Percentiles rank a stretch among this genome's conserved stretches.
Conservation (phyloP, 371 early-diverging fungal genomes). For the Actinomortierella ambigua region DNA sequence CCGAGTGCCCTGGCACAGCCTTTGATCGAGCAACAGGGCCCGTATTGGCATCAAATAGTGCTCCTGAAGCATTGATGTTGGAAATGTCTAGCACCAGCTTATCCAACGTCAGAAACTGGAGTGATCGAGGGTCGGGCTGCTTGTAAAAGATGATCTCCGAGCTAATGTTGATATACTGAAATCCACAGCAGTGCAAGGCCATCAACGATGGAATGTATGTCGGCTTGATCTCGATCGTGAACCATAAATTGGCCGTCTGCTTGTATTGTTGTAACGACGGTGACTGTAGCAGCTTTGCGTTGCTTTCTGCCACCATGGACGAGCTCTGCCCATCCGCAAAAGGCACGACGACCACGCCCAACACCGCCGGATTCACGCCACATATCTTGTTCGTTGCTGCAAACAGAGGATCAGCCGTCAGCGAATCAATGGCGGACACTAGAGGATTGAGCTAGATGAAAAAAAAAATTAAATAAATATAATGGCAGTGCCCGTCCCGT, state of each 20-base stretch:
- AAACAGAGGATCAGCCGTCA: slow-evolving; percentile 34
- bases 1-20: slow-evolving; percentile 22
- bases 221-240: slow-evolving; percentile 49
- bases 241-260: slow-evolving; percentile 49
- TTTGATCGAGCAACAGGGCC: slow-evolving; percentile 36
- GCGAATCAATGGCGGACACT: slow-evolving; percentile 26
- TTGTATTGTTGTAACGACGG: slow-evolving; percentile 41
- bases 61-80: slow-evolving; percentile 40
- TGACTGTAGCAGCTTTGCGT: slow-evolving; percentile 25
- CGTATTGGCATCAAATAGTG: slow-evolving; percentile 37
- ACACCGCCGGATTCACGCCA: slow-evolving; percentile 37
- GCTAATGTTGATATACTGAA: slow-evolving; percentile 46
- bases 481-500: no score
- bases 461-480: no score
- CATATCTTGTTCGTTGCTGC: slow-evolving; percentile 26
- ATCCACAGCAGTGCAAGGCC: slow-evolving; percentile 49
- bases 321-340: slow-evolving; percentile 32
- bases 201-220: slow-evolving; percentile 48
- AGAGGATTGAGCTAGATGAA: slow-evolving; percentile 27
- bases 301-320: slow-evolving; percentile 29
- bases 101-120: slow-evolving; percentile 74
- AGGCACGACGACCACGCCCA: slow-evolving; percentile 40
- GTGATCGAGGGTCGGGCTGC: slow-evolving; percentile 64
- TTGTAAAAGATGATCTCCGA: slow-evolving; percentile 66
- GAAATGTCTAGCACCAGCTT: slow-evolving; percentile 76